phyloP scores from a whole-genome alignment of 2,329 filamentous ascomycete genomes.

The Alternaria incomplexa region DNA sequence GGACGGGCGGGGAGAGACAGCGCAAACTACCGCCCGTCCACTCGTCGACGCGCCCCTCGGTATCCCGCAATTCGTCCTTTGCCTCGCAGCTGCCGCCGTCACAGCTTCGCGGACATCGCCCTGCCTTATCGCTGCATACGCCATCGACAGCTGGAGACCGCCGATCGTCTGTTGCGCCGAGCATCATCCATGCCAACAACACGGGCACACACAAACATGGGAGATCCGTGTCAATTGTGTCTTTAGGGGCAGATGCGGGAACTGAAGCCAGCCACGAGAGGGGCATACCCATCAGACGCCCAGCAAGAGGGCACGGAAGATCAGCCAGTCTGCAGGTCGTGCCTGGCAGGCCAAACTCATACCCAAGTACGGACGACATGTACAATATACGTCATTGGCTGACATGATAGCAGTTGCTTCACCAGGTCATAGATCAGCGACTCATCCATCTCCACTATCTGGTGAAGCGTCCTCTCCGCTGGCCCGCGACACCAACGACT shows the following conservation, averaged over 20 bases:
- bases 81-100: slow-evolving; percentile 37
- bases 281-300: slow-evolving; percentile 49
- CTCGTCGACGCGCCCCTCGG: slow-evolving; percentile 43
- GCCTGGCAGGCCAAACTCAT: slow-evolving; percentile 51
- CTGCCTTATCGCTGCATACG: slow-evolving; percentile 67
- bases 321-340: slow-evolving; percentile 83
- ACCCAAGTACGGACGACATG: slow-evolving; percentile 32
- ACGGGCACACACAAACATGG: slow-evolving; percentile 47
- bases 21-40: slow-evolving; percentile 48
- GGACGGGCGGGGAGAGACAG: slow-evolving; percentile 44
- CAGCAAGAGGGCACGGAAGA: slow-evolving; percentile 71
- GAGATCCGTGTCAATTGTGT: slow-evolving; percentile 58
- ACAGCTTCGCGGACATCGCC: slow-evolving; percentile 65
- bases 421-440: slow-evolving; percentile 38
- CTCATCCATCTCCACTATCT: slow-evolving; percentile 52
- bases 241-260: slow-evolving; percentile 53
- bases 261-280: slow-evolving; percentile 39
- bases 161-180: slow-evolving; percentile 30
- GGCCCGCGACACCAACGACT: slow-evolving; percentile 33
- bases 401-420: slow-evolving; percentile 35
- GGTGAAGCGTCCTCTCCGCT: slow-evolving; percentile 47
- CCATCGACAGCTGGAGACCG: slow-evolving; percentile 39
- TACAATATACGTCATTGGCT: slow-evolving; percentile 13
- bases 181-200: slow-evolving; percentile 30
- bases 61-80: slow-evolving; percentile 47